Percentiles rank a stretch among this genome's conserved stretches.
Evolutionary conservation across 768 basidiomycete species (phyloP).

Genomic region (Tulasnella sp.): DNA sequence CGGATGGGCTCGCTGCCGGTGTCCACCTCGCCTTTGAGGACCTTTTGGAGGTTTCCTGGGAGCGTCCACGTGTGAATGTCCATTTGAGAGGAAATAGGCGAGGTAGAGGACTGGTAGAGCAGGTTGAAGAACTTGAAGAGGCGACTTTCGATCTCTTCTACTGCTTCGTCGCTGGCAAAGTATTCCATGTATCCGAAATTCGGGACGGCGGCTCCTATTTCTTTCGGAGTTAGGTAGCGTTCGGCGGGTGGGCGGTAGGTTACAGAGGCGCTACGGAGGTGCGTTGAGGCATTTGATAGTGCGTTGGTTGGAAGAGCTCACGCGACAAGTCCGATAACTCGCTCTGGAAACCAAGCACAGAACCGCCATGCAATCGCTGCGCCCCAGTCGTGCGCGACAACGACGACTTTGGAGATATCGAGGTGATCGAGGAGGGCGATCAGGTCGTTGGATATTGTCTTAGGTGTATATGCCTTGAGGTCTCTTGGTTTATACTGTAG

Average conservation of each 20-base stretch:
- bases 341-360: constrained; percentile 58
- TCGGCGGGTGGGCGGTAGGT: constrained; percentile 51
- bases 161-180: constrained; percentile 42
- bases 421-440: constrained; percentile 47
- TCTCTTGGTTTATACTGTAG: constrained; percentile 42
- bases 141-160: constrained; percentile 42
- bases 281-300: not conserved
- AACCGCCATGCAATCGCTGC: constrained; percentile 50
- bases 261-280: constrained; percentile 30
- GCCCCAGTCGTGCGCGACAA: constrained; percentile 80
- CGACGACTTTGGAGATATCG: constrained; percentile 30
- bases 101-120: not conserved
- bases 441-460: constrained; percentile 48
- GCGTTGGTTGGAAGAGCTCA: constrained; percentile 28
- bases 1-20: no score
- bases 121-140: constrained; percentile 23
- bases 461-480: constrained; percentile 44
- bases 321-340: constrained; percentile 48
- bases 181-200: constrained; percentile 57
- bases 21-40: no score
- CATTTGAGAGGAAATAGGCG: not conserved
- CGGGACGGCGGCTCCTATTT: constrained; percentile 41
- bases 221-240: constrained; percentile 38
- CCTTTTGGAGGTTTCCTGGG: no score
- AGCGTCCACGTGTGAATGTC: not conserved